These are phyloP conservation scores for Venturia aucupariae DNA, from an alignment of 2,329 filamentous ascomycete genomes.

Conservation along the genomic window DNA sequence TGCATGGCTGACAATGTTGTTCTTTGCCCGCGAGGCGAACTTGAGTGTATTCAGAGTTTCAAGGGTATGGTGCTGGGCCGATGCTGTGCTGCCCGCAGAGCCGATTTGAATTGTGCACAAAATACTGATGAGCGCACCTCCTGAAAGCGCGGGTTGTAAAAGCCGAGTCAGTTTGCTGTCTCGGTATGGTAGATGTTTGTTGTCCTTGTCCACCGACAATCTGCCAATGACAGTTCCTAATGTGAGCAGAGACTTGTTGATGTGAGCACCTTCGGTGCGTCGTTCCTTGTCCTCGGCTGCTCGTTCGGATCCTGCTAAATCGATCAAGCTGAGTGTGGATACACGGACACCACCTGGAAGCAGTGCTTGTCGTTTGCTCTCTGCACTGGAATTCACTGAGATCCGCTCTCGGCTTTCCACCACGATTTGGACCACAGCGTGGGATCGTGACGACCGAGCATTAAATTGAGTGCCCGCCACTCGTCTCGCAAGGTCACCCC, in stretches of 20 bases:
- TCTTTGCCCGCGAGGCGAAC: constrained; percentile 92
- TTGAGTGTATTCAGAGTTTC: constrained; percentile 96
- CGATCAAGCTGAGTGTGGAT: constrained; percentile 89
- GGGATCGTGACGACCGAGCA: constrained; percentile 88
- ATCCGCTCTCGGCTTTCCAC: constrained; percentile 90
- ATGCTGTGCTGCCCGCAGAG: constrained; percentile 60
- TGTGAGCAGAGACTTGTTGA: constrained; percentile 95
- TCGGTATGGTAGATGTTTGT: constrained; percentile 79
- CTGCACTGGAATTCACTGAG: constrained; percentile 33
- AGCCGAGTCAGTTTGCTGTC: constrained; percentile 95
- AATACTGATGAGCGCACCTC: constrained; percentile 91
- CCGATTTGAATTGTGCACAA: constrained; percentile 92
- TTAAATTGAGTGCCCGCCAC: constrained; percentile 97
- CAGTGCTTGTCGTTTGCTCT: constrained; percentile 32
- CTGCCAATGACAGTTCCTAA: constrained; percentile 90
- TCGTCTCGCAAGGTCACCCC: constrained; percentile 81
- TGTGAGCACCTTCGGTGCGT: constrained; percentile 88
- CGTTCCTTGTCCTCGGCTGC: constrained; percentile 93
- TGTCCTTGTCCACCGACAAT: constrained; percentile 79
- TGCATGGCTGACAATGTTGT: constrained; percentile 94
- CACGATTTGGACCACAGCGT: constrained; percentile 96
- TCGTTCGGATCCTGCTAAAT: constrained; percentile 91
- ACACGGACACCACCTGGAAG: constrained; percentile 83
- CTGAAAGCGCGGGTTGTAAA: constrained; percentile 83
- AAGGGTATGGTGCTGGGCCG: constrained; percentile 63